Base-by-base conservation (phyloP, 306 rosid species). In the Begonia peltatifolia region DNA sequence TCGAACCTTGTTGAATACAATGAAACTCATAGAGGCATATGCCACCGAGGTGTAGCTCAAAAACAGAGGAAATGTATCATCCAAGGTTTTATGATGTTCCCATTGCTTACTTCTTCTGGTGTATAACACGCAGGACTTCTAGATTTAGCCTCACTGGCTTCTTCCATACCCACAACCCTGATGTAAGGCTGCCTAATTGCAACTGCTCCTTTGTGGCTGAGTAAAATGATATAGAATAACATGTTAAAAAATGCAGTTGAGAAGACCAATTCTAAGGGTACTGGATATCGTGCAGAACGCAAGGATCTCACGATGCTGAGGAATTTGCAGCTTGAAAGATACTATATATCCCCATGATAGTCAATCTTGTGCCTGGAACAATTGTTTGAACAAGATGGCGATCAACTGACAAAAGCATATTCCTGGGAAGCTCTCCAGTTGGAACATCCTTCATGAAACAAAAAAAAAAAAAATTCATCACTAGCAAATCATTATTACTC, bases 361-460 rank as follows among this genome's bases (percentile, higher is more conserved):
- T 79, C 71, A 90, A 66, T 81, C 99, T 83, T 59, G 99, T 80
- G 70, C 99, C 95, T 12, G 99, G 99, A 13, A 90, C 95, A 47
- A 90, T 83, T 38, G 87, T 90, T 61, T 90, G 95, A 64, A 90
- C 99, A 14, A 90, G 94, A 65, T 79, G 95, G 12, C 99, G 87
- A 59, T 90, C 99, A 50, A 86, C 84, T n/a, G 99, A 90, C 12
- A 90, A 82, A 75, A 90, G 95, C 68, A 85, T 64, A 76, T 90
- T 90, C 72, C 99, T 80, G 35, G 99, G 99, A 68, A 90, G 95
- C 76, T 90, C 95, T 59, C 99, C 99, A 12, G 95, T 83, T 14
- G 99, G 99, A 55, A 86, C 95, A 63, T 90, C 95, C 99, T 90
- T 67, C 79, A 80, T 60, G 42, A 67, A 56, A 59, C 55, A 74